Base-by-base conservation (phyloP, 192 early-diverging fungal genomes). In the Backusella parvicylindrica region DNA sequence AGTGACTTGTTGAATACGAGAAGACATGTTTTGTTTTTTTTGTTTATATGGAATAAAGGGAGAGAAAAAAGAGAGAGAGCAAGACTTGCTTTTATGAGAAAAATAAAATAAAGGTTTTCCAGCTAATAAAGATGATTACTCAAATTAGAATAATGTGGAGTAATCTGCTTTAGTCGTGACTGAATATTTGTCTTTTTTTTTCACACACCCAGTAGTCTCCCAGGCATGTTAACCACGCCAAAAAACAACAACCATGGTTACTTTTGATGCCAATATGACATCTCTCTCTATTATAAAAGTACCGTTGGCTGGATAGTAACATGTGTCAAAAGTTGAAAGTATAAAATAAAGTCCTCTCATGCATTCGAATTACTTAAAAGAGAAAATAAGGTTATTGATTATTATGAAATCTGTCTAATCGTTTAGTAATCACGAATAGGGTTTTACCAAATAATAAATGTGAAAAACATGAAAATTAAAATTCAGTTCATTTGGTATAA, bases 1-100 rank as follows among this genome's bases (percentile, higher is more conserved):
- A 41, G 84, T 84, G 79, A 87, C 85, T 79, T 85, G 86, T 64
- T 82, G 78, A 60, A 87, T 84, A 72, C 86, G 84, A 75, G 86
- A 87, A 78, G 86, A 81, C 86, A 87, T 87, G 60, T 72, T 40
- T 50, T 87, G 60, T 72, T 40, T 50, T 9, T 72, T n/a, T n/a
- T 69, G 60, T 70, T 60, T 41, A 13, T 30, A 65, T 26, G 15
- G 15, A 26, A 41, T 13, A 66, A 65, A 18, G n/a, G n/a, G n/a
- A n/a, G n/a, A n/a, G n/a, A 33, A 41, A 68, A 15, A 28, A 16
- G 15, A 21, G 47, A 66, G n/a, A 56, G 47, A 41, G 67, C 7
- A 49, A 1, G 12, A 0, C 4, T 23, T 53, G 1, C 6, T 41
- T 43, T 26, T 35, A 32, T 36, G 71, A n/a, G 49, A 28, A 73